A percentile compares a stretch with the other conserved stretches of the same genome.
phyloP scores from a whole-genome alignment of 1,284 basidiomycete species.

The Pseudozyma hubeiensis region DNA sequence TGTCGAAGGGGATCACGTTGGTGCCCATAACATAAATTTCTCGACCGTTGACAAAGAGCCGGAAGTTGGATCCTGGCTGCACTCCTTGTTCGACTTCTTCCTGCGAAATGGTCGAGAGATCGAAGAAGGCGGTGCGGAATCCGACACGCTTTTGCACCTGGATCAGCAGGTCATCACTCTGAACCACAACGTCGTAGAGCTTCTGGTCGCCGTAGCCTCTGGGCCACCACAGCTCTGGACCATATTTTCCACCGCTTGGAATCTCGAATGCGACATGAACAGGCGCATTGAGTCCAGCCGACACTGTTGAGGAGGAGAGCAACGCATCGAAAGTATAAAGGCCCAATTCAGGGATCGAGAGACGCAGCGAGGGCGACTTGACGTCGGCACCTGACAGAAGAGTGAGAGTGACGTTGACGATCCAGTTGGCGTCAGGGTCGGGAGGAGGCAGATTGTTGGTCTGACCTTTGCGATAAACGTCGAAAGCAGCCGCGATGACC shows the following conservation, averaged over 20 bases:
- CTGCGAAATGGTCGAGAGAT: constrained; percentile 39
- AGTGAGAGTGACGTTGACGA: constrained; percentile 58
- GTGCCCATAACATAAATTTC: constrained; percentile 52
- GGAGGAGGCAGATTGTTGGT: constrained; percentile 54
- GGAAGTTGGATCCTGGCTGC: constrained; percentile 49
- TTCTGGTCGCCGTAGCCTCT: constrained; percentile 39
- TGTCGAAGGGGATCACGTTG: constrained; percentile 51
- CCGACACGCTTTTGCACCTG: constrained; percentile 33
- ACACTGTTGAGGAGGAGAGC: constrained; percentile 16
- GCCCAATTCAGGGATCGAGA: constrained; percentile 24
- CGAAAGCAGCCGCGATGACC: constrained; percentile 23
- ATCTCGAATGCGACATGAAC: constrained; percentile 36
- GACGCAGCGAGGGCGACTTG: constrained; percentile 11
- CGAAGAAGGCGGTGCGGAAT: constrained; percentile 54
- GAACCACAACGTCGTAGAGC: constrained; percentile 43
- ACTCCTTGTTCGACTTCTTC: constrained; percentile 29
- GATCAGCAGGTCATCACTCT: constrained; percentile 20
- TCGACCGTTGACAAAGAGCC: constrained; percentile 47
- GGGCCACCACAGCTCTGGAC: constrained; percentile 59
- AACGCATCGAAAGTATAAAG: constrained; percentile 16
- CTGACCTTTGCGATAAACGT: constrained; percentile 53
- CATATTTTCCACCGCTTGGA: constrained; percentile 23
- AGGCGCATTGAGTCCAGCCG: constrained; percentile 26
- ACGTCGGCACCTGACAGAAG: constrained; percentile 18
- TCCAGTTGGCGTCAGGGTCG: constrained; percentile 52